Base-by-base conservation (phyloP, 2,329 filamentous ascomycete species). In the Mycocentrospora acerina region DNA sequence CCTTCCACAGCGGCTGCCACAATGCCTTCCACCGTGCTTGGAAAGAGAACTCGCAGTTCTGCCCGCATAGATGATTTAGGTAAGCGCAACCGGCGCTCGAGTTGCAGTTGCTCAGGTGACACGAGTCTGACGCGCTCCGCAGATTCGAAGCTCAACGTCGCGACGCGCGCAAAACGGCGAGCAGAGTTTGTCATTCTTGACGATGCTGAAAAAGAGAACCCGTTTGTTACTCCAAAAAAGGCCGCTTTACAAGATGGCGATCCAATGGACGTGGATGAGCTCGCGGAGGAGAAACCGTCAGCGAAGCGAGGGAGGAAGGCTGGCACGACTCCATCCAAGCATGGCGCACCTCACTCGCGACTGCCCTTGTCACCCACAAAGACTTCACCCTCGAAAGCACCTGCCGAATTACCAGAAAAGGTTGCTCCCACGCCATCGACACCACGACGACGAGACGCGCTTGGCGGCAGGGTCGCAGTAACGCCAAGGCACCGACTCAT, bases 401-500 rank as follows among this genome's bases (percentile, higher is more conserved):
- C 74, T 28, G 69, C 72, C 31, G 42, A 37, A 26, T 80, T 80
- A 11, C 73, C 83, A 30, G 66, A 70, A 30, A 71, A 71, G 54
- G 44, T 52, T 25, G 54, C 59, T 15, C 43, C 58, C 34, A 70
- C 83, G 2, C 88, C 88, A 1, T 80, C 81, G 15, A 90, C 88
- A 9, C 83, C 87, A 17, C 79, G 88, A 52, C 86, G 89, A 61
- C 81, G 86, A 66, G 86, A 96, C 81, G 88, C 80, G 32, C 77
- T 91, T 42, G 79, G 81, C 35, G 78, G 81, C 53, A 77, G 76
- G 47, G 77, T 82, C 14, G 85, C 86, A 3, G 77, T 85, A 37
- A 96, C 91, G 4, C 91, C 91, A 29, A 82, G 88, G 42, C 90
- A 94, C 65, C 82, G 88, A 40, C 84, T 95, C 42, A 85, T 88